Conservation (phyloP, 1,139 yeast genomes). For the Sugiyamaella grinbergsii region DNA sequence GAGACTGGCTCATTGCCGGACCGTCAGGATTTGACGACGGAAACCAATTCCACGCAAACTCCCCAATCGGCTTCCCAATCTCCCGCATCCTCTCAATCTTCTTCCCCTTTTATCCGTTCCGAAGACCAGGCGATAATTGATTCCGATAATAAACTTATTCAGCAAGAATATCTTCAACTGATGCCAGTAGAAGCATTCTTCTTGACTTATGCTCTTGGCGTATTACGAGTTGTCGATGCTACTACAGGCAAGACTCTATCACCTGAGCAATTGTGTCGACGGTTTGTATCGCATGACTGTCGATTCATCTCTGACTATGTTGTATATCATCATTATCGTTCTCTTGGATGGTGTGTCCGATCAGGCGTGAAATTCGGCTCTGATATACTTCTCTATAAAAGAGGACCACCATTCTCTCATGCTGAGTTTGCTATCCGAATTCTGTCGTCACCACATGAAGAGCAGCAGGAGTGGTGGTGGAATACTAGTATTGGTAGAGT, state of each 20-base stretch:
- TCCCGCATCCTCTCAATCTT: background rate
- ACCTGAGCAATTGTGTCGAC: slow-evolving; percentile 25
- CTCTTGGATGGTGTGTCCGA: slow-evolving; percentile 93
- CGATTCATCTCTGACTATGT: slow-evolving; percentile 53
- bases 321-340: slow-evolving; percentile 82
- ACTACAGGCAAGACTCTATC: slow-evolving; percentile 19
- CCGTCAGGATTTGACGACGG: no score
- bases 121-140: slow-evolving; percentile 42
- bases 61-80: background rate
- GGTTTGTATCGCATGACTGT: slow-evolving; percentile 23
- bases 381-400: slow-evolving; percentile 73
- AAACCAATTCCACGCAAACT: no score
- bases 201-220: slow-evolving; percentile 56
- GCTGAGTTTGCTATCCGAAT: slow-evolving; percentile 77
- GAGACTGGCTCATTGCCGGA: no score
- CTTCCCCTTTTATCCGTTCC: slow-evolving; percentile 17
- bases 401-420: slow-evolving; percentile 95
- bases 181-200: slow-evolving; percentile 78
- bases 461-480: slow-evolving; percentile 55
- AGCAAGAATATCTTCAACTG: slow-evolving; percentile 70
- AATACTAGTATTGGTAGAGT: slow-evolving; percentile 73
- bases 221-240: slow-evolving; percentile 39
- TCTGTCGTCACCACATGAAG: slow-evolving; percentile 46
- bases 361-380: slow-evolving; percentile 91
- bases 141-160: slow-evolving; percentile 44